Evolutionary conservation across 2,329 filamentous ascomycete genomes (phyloP).

Genomic region (Nigrospora osmanthi): DNA sequence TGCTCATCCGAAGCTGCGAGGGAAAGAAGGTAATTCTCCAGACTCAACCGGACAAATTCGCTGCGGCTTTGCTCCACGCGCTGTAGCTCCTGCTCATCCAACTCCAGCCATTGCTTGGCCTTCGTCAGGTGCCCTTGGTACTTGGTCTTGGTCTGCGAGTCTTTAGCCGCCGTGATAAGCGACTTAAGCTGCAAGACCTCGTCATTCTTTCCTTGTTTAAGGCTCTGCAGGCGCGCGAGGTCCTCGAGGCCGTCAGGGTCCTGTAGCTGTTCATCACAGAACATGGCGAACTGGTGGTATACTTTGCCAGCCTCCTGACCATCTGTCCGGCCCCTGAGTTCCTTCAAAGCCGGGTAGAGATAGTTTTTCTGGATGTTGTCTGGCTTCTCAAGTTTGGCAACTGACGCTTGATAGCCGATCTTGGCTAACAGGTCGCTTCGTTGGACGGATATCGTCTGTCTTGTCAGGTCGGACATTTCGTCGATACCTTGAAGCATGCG

Average conservation of each 20-base stretch:
- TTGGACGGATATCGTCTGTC: slow-evolving; percentile 65
- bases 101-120: slow-evolving; percentile 80
- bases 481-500: slow-evolving; percentile 75
- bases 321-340: slow-evolving; percentile 60
- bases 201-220: slow-evolving; percentile 72
- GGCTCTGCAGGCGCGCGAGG: slow-evolving; percentile 67
- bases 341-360: slow-evolving; percentile 73
- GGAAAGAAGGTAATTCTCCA: slow-evolving; percentile 88
- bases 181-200: slow-evolving; percentile 70
- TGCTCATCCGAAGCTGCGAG: slow-evolving; percentile 80
- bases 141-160: slow-evolving; percentile 44
- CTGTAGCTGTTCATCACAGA: slow-evolving; percentile 90
- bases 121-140: slow-evolving; percentile 58
- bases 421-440: slow-evolving; percentile 77
- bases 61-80: slow-evolving; percentile 69
- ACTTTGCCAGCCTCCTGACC: slow-evolving; percentile 77
- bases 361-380: slow-evolving; percentile 85
- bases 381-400: slow-evolving; percentile 84
- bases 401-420: slow-evolving; percentile 80
- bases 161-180: slow-evolving; percentile 41
- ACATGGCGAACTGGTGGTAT: slow-evolving; percentile 89
- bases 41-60: slow-evolving; percentile 76
- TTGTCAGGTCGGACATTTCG: slow-evolving; percentile 50
- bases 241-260: slow-evolving; percentile 81
- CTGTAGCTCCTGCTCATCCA: slow-evolving; percentile 81